Conservation (phyloP, 371 early-diverging fungal genomes). For the Mortierella sp. region DNA sequence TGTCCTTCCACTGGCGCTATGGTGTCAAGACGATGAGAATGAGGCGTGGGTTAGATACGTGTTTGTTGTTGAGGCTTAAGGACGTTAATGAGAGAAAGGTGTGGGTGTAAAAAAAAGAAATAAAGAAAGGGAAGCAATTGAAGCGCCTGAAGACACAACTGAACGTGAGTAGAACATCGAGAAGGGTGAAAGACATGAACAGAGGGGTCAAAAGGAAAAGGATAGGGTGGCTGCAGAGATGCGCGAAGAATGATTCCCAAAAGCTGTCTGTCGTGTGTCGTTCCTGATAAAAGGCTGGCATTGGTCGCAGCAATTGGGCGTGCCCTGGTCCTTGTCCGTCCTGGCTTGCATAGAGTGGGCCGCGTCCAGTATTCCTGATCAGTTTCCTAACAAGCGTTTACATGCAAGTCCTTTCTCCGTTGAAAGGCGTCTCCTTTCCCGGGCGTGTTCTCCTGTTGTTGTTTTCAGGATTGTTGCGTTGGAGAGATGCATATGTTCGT, state of each 20-base stretch:
- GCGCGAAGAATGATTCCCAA: background rate
- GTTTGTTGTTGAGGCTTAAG: background rate
- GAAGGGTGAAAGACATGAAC: background rate
- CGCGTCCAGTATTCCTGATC: background rate
- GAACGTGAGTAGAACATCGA: background rate
- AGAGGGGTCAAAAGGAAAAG: background rate
- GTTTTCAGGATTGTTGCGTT: background rate
- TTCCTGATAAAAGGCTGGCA: background rate
- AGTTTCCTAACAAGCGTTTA: background rate
- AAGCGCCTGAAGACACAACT: background rate
- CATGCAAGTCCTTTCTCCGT: background rate
- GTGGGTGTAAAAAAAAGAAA: background rate
- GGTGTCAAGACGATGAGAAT: background rate
- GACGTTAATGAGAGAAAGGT: background rate
- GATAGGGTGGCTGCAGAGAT: background rate
- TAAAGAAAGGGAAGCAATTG: no score
- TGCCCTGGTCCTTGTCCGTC: background rate
- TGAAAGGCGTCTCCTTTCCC: background rate
- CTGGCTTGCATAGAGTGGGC: background rate
- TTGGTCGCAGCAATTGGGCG: background rate
- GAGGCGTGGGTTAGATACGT: conserved; percentile 5
- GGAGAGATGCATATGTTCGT: background rate
- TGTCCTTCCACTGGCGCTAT: conserved; percentile 60
- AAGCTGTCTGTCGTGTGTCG: background rate
- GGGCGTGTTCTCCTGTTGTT: background rate